A percentile compares a stretch with the other conserved stretches of the same genome.
These are phyloP conservation scores for Solanum gracilifrons DNA, from an alignment of 257 asterid genomes.

Conservation along the genomic window DNA sequence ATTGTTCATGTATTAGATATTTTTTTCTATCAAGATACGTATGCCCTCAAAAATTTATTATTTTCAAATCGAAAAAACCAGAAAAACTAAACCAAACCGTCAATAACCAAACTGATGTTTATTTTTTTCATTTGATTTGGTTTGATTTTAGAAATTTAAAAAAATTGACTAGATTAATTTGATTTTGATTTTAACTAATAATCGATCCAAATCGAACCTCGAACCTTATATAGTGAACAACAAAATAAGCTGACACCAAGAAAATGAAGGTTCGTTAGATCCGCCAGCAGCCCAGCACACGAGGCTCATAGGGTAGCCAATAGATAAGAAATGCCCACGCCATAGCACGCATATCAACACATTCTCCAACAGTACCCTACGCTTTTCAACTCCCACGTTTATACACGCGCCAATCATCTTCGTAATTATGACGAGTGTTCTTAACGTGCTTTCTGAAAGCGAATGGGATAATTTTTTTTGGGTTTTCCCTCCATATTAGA, in stretches of 20 bases:
- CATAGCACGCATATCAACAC: background rate
- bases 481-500: slow-evolving; percentile 9
- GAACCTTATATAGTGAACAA: too few relatives aligned
- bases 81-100: too few relatives aligned
- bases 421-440: background rate
- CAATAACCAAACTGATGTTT: too few relatives aligned
- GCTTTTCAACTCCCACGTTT: background rate
- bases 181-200: rapidly evolving
- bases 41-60: too few relatives aligned
- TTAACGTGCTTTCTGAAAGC: background rate
- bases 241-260: background rate
- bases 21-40: too few relatives aligned
- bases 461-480: background rate
- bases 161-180: rapidly evolving
- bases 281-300: background rate
- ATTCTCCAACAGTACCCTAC: background rate
- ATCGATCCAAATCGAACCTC: too few relatives aligned
- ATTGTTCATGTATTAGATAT: too few relatives aligned
- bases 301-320: background rate
- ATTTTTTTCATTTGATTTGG: too few relatives aligned
- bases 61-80: too few relatives aligned
- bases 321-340: background rate
- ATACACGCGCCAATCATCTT: background rate
- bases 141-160: too few relatives aligned
- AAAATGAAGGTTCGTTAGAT: background rate